Evolutionary conservation across 257 asterid species (phyloP), one percentile per base, ranked within the genome.

Genomic region (Rhazya stricta): DNA sequence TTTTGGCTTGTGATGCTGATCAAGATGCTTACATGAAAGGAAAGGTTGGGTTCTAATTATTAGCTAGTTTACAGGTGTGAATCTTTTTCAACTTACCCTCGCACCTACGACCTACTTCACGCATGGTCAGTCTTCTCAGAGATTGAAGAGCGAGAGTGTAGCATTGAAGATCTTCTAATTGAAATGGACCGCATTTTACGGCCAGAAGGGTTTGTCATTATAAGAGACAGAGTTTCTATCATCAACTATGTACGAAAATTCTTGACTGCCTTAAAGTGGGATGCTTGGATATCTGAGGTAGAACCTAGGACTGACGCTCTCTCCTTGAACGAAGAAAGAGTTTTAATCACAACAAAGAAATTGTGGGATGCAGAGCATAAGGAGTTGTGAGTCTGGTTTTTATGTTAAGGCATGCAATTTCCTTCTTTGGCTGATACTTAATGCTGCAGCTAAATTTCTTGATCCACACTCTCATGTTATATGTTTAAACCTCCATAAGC

Each of bases 11-110:
- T 36, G 21, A 8, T 65, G 29, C 9, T 29, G 23, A 65, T 36
- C 30, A 6, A n/a, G 11, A 36, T 37, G 48, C 30, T 65, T 65
- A 21, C 9, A 30, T 18, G 27, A 65, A 62, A 6, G 27, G 70
- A 37, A 37, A 45, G 4, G 1, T 74, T 66, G 32, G 79, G n/a
- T 18, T 77, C 73, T 76, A 32, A 74, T 45, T 16, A 51, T 42
- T 63, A 80, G 30, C 81, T 73, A 46, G n/a, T 78, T 57, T 75
- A 73, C 94, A 94, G 98, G 98, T 94, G 98, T 77, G 97, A 94
- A 76, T 90, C 98, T 5, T 94, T 94, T 78, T 94, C 97, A 60
- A 94, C 98, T 4, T 93, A 93, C 78, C 98, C 98, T 11, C 96
- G 98, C 61, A 94, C 98, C 45, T 91, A 85, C 54, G 98, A 94